Conservation (phyloP, 148 eudicot species). For the Camellia japonica region DNA sequence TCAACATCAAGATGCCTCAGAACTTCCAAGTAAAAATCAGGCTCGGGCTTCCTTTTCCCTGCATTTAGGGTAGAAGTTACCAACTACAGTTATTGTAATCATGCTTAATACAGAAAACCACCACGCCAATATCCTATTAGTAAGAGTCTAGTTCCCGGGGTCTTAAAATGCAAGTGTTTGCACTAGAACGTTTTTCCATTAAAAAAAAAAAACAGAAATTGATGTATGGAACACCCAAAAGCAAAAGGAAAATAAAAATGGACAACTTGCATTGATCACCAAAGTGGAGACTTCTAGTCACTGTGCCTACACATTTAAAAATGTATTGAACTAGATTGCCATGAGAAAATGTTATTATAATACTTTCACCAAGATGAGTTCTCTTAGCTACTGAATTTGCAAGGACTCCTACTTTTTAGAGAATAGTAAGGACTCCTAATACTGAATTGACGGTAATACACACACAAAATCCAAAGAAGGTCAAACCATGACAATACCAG, state of each 20-base stretch:
- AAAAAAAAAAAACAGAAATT: background rate
- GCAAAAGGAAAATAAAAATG: background rate
- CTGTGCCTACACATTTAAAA: no score
- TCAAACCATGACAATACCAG: conserved; percentile 38
- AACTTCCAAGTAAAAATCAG: conserved; percentile 61
- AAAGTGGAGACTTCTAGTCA: no score
- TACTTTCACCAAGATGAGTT: no score
- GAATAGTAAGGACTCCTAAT: no score
- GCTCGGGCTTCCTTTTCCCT: conserved; percentile 92
- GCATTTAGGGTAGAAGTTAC: conserved; percentile 18
- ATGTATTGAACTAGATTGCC: no score
- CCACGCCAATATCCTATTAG: no score
- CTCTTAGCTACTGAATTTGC: no score
- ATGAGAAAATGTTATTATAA: no score
- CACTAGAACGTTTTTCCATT: background rate
- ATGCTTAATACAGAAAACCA: background rate
- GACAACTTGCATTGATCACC: no score
- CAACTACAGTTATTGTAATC: background rate
- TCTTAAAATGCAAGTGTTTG: background rate
- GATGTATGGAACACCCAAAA: background rate
- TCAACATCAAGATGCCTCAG: conserved; percentile 53
- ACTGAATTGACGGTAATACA: background rate
- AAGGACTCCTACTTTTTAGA: no score
- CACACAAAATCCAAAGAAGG: conserved; percentile 1
- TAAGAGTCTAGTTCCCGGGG: background rate